These are phyloP conservation scores for Ogataea allantospora DNA, from an alignment of 805 yeast species.

Conservation along the genomic window DNA sequence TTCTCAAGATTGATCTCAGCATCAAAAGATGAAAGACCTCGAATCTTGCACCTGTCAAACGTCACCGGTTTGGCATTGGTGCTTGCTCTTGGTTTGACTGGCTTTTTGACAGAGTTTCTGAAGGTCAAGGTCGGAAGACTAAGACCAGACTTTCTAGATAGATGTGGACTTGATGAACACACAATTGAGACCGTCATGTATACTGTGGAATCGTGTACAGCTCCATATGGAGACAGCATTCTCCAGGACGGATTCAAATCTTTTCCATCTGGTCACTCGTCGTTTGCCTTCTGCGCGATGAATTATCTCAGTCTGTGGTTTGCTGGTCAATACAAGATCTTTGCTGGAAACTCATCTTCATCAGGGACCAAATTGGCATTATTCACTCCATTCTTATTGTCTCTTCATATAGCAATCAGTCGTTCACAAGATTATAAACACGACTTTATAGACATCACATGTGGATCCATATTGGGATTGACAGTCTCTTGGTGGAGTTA, in stretches of 20 bases:
- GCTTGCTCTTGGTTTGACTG: conserved; percentile 42
- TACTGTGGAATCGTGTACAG: conserved; percentile 31
- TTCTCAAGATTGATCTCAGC: neutral
- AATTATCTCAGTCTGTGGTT: conserved; percentile 62
- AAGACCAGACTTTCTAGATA: conserved; percentile 83
- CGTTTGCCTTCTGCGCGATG: conserved; percentile 65
- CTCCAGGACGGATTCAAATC: conserved; percentile 69
- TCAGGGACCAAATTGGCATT: conserved; percentile 11
- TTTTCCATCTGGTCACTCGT: conserved; percentile 79
- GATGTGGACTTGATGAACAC: conserved; percentile 55
- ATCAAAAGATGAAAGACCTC: conserved; percentile 14
- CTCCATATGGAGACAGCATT: conserved; percentile 32
- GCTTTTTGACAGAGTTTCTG: conserved; percentile 64
- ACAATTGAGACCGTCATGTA: conserved; percentile 35
- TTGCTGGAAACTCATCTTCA: conserved; percentile 12
- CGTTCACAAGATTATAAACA: conserved; percentile 91
- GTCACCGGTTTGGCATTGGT: conserved; percentile 39
- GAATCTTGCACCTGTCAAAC: conserved; percentile 38
- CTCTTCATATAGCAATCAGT: conserved; percentile 69
- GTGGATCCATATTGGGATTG: conserved; percentile 68
- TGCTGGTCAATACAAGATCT: conserved; percentile 52
- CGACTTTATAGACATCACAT: conserved; percentile 75
- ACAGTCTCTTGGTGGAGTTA: conserved; percentile 40
- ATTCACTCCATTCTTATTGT: conserved; percentile 54
- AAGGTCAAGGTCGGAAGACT: conserved; percentile 83